These are phyloP conservation scores for Colletotrichum gloeosporioides DNA, from an alignment of 2,329 filamentous ascomycete species.

Conservation along the genomic window DNA sequence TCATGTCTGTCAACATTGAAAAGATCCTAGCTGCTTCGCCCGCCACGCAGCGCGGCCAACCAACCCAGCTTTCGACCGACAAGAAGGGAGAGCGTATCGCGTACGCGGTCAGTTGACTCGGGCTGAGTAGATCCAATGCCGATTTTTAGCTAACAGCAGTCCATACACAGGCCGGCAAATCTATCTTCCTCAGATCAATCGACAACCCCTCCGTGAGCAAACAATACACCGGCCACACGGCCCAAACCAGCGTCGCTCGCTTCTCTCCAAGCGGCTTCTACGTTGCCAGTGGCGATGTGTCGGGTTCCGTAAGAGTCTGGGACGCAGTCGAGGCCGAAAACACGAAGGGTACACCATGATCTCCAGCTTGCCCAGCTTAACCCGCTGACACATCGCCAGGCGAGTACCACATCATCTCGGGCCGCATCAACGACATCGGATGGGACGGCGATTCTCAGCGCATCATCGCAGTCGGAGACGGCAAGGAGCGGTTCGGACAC, in stretches of 20 bases:
- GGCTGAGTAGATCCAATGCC: background rate
- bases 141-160: background rate
- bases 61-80: slow-evolving; percentile 88
- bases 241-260: slow-evolving; percentile 87
- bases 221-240: slow-evolving; percentile 92
- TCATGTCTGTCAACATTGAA: slow-evolving; percentile 61
- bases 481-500: slow-evolving; percentile 90
- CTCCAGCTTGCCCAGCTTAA: background rate
- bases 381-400: slow-evolving; percentile 43
- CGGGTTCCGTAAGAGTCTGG: slow-evolving; percentile 89
- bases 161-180: slow-evolving; percentile 80
- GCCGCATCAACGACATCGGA: slow-evolving; percentile 93
- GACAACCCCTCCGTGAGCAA: slow-evolving; percentile 84
- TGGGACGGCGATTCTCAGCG: slow-evolving; percentile 98
- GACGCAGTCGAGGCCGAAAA: slow-evolving; percentile 84
- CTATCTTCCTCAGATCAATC: slow-evolving; percentile 93
- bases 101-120: slow-evolving; percentile 74
- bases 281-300: slow-evolving; percentile 87
- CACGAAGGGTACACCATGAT: slow-evolving; percentile 67
- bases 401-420: slow-evolving; percentile 93
- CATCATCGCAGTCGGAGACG: slow-evolving; percentile 94
- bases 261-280: slow-evolving; percentile 96
- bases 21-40: slow-evolving; percentile 87
- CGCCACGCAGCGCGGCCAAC: slow-evolving; percentile 74
- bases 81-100: slow-evolving; percentile 89